phyloP scores from a whole-genome alignment of 441 rosid genomes.

The Pelargonium myrrhifolium region DNA sequence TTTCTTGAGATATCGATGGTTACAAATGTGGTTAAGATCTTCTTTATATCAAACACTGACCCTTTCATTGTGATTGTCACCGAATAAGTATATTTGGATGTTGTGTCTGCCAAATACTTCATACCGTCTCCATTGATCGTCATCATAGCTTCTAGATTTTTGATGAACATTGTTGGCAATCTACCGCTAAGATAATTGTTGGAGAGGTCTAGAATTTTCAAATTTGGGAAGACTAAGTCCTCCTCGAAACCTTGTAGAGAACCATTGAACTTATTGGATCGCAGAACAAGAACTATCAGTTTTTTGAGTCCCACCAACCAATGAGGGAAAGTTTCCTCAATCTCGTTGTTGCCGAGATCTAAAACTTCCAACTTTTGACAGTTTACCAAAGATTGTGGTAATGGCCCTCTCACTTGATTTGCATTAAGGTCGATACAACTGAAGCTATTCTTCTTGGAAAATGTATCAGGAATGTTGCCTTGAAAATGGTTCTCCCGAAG shows the following conservation, averaged over 20 bases:
- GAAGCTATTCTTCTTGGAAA: neutral
- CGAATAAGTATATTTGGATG: neutral
- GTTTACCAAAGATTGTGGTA: neutral
- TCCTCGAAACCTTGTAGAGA: neutral
- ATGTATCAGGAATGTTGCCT: neutral
- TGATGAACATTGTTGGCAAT: neutral
- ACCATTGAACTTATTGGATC: slow-evolving; percentile 21
- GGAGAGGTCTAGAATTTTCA: neutral
- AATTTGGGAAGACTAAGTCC: neutral
- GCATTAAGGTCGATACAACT: neutral
- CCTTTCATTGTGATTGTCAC: neutral
- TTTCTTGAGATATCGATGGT: neutral
- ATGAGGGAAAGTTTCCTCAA: slow-evolving; percentile 16
- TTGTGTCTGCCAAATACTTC: neutral
- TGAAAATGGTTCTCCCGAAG: neutral
- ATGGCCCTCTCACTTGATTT: neutral
- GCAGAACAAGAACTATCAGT: slow-evolving; percentile 14
- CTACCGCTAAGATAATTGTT: neutral
- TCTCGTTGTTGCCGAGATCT: slow-evolving; percentile 4
- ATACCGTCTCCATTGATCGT: neutral
- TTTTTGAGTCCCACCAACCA: slow-evolving; percentile 16
- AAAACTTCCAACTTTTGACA: neutral
- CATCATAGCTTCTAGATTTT: neutral
- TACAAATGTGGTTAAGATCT: neutral
- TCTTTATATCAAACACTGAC: neutral